Evolutionary conservation across 2,329 filamentous ascomycete genomes (phyloP).

Genomic region (Claviceps digitariae): DNA sequence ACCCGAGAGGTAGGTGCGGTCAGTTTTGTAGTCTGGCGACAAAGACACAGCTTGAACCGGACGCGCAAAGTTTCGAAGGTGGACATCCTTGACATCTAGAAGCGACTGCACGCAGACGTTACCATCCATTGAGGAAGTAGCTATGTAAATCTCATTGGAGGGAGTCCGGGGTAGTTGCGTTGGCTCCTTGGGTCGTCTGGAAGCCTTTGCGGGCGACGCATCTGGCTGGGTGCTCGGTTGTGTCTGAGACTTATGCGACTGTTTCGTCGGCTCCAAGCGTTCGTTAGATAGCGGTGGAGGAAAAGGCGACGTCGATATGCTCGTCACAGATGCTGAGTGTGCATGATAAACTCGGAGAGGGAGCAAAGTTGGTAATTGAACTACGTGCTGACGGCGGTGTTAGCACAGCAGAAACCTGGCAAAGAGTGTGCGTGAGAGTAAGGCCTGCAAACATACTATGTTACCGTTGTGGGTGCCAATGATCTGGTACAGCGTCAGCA

Average conservation of each 20-base stretch:
- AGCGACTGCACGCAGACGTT: constrained; percentile 88
- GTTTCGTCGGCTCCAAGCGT: constrained; percentile 27
- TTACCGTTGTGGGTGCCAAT: constrained; percentile 94
- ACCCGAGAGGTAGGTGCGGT: constrained; percentile 80
- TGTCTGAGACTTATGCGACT: constrained; percentile 21
- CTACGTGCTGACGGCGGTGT: constrained; percentile 50
- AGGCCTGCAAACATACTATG: constrained; percentile 48
- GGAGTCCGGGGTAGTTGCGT: constrained; percentile 55
- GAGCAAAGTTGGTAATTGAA: constrained; percentile 72
- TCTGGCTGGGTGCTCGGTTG: constrained; percentile 19
- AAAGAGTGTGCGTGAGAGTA: background rate
- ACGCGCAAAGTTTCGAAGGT: constrained; percentile 82
- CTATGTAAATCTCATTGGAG: constrained; percentile 86
- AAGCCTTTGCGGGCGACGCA: constrained; percentile 33
- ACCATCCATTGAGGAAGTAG: constrained; percentile 87
- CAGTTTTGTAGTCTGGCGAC: constrained; percentile 88
- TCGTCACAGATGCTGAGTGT: constrained; percentile 82
- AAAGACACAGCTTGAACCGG: constrained; percentile 85
- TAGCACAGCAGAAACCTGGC: background rate
- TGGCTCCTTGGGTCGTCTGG: constrained; percentile 37
- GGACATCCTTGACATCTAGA: constrained; percentile 77
- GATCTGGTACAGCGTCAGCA: constrained; percentile 42
- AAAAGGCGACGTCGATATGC: constrained; percentile 79
- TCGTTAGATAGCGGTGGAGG: constrained; percentile 41
- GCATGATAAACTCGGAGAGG: constrained; percentile 78